Evolutionary conservation across 768 basidiomycete genomes (phyloP).

Genomic region (Amanita pseudoporphyria): DNA sequence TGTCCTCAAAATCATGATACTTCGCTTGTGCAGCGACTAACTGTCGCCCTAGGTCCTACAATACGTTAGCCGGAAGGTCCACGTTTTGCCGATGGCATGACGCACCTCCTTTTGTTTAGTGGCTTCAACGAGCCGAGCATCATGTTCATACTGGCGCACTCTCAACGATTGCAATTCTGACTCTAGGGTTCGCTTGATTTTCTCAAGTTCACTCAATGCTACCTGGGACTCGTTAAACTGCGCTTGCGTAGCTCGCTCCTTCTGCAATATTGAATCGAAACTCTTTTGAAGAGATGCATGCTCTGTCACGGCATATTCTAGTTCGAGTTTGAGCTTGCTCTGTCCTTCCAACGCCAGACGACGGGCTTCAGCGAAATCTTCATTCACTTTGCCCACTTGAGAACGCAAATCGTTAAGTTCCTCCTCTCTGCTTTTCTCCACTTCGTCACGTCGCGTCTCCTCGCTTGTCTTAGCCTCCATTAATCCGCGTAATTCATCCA

Average conservation of each 20-base stretch:
- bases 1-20: conserved; percentile 83
- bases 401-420: conserved; percentile 68
- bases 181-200: conserved; percentile 54
- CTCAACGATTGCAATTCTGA: conserved; percentile 67
- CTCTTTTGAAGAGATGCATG: conserved; percentile 48
- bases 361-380: conserved; percentile 59
- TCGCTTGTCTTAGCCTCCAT: conserved; percentile 83
- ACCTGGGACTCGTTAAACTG: conserved; percentile 40
- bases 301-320: conserved; percentile 56
- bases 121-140: conserved; percentile 53
- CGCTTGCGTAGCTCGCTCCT: conserved; percentile 42
- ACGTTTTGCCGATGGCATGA: conserved; percentile 3
- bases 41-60: conserved; percentile 69
- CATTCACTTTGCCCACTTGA: conserved; percentile 51
- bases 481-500: conserved; percentile 78
- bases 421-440: conserved; percentile 78
- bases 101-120: conserved; percentile 67
- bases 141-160: conserved; percentile 57
- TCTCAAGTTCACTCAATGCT: conserved; percentile 50
- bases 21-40: conserved; percentile 62
- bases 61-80: conserved; percentile 5
- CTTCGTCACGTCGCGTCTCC: conserved; percentile 75
- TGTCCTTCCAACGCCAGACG: conserved; percentile 52
- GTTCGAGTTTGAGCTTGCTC: conserved; percentile 66
- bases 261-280: conserved; percentile 55